Conservation (phyloP, 441 rosid genomes). For the Pelargonium hybrid region DNA sequence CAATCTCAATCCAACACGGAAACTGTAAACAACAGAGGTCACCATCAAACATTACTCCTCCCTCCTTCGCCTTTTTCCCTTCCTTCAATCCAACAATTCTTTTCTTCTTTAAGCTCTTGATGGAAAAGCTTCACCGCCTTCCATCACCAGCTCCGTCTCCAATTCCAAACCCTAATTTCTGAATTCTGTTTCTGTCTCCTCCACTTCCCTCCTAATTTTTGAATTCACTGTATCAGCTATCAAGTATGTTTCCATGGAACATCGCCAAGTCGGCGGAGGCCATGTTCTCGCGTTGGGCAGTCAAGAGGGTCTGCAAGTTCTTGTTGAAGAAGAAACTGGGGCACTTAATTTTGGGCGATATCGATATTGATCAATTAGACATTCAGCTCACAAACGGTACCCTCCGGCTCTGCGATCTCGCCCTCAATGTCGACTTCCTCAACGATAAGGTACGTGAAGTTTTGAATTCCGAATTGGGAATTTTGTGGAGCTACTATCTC, state of each 20-base stretch:
- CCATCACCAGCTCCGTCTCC: constrained; percentile 29
- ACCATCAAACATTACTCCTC: neutral
- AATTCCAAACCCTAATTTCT: constrained; percentile 23
- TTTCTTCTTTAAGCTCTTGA: constrained; percentile 26
- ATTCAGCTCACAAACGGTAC: constrained; percentile 77
- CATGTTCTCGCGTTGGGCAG: constrained; percentile 71
- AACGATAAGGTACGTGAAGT: constrained; percentile 46
- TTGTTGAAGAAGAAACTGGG: constrained; percentile 90
- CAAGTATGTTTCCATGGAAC: constrained; percentile 63
- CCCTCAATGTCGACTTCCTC: constrained; percentile 76
- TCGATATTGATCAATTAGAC: constrained; percentile 89
- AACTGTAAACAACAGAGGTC: constrained; percentile 1
- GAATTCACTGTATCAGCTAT: constrained; percentile 18
- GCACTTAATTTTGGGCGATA: constrained; percentile 69
- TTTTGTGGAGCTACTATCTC: neutral
- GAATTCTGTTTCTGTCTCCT: neutral
- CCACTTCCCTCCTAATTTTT: neutral
- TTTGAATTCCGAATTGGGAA: constrained; percentile 2
- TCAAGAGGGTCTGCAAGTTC: constrained; percentile 77
- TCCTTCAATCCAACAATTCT: neutral
- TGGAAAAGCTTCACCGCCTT: constrained; percentile 31
- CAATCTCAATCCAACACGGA: constrained; percentile 1
- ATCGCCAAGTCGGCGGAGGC: constrained; percentile 80
- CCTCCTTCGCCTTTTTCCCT: neutral
- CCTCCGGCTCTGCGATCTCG: constrained; percentile 73